Conservation (phyloP, 805 yeast genomes). For the Saturnispora hagleri region DNA sequence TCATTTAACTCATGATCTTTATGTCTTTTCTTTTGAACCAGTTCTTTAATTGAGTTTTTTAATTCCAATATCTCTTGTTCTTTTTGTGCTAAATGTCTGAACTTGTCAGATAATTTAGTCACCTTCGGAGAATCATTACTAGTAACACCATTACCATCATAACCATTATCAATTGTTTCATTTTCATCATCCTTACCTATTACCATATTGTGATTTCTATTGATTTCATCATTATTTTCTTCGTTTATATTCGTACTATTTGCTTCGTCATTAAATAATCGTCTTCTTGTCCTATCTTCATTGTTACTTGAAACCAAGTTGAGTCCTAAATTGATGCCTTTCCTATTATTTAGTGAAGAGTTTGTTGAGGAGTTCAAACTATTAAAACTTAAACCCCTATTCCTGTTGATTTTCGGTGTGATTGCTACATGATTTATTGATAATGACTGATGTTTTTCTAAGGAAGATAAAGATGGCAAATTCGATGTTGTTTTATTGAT, state of each 20-base stretch:
- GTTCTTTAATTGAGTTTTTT: slow-evolving; percentile 42
- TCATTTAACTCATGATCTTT: slow-evolving; percentile 42
- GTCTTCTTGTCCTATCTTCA: not conserved
- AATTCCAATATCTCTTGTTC: slow-evolving; percentile 62
- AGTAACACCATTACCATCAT: not conserved
- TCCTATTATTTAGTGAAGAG: slow-evolving; percentile 13
- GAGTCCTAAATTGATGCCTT: slow-evolving; percentile 26
- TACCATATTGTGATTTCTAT: not conserved
- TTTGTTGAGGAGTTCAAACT: slow-evolving; percentile 13
- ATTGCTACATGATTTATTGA: not conserved
- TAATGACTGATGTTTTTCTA: not conserved
- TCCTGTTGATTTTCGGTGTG: not conserved
- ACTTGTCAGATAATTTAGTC: slow-evolving; percentile 27
- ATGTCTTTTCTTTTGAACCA: slow-evolving; percentile 31
- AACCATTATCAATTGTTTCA: not conserved
- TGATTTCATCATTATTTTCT: not conserved
- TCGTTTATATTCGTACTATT: slow-evolving; percentile 4
- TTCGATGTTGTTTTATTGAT: not conserved
- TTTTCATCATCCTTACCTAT: not conserved
- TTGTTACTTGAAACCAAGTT: slow-evolving; percentile 18
- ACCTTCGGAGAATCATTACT: not conserved
- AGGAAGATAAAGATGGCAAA: not conserved
- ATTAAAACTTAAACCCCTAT: slow-evolving; percentile 17
- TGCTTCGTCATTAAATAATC: slow-evolving; percentile 4
- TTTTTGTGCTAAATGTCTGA: slow-evolving; percentile 55